A percentile compares a stretch with the other conserved stretches of the same genome.
phyloP scores from a whole-genome alignment of 495 filamentous ascomycete species.

The Penicillium ucsense region DNA sequence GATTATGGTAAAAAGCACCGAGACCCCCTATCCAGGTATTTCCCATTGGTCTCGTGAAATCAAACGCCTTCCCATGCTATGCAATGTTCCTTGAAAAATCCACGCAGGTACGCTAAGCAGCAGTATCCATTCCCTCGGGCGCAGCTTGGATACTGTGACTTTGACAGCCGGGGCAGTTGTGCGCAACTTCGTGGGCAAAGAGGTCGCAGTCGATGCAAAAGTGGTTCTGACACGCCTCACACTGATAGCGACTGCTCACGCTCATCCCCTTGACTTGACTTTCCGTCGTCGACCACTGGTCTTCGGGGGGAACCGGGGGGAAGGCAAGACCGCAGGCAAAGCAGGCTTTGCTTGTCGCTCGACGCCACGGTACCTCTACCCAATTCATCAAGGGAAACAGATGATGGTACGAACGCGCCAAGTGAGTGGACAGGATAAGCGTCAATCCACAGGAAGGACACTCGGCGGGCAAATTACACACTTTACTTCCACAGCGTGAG shows the following conservation, averaged over 20 bases:
- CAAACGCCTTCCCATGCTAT: slow-evolving; percentile 9
- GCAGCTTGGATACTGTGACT: slow-evolving; percentile 30
- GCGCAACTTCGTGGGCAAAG: slow-evolving; percentile 83
- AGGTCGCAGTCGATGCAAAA: slow-evolving; percentile 98
- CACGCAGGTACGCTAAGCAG: slow-evolving; percentile 3
- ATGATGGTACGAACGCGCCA: slow-evolving; percentile 92
- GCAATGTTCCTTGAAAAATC: slow-evolving; percentile 7
- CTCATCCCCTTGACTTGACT: slow-evolving; percentile 53
- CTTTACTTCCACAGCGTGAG: slow-evolving; percentile 78
- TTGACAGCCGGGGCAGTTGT: slow-evolving; percentile 94
- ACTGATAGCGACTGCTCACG: slow-evolving; percentile 80
- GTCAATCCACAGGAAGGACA: slow-evolving; percentile 88
- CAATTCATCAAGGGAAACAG: slow-evolving; percentile 87
- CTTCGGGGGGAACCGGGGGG: slow-evolving; percentile 34
- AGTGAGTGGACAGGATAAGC: slow-evolving; percentile 90
- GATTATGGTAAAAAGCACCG: not conserved
- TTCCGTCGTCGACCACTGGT: slow-evolving; percentile 26
- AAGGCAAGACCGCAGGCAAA: slow-evolving; percentile 46
- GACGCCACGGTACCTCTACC: slow-evolving; percentile 78
- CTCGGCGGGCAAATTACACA: slow-evolving; percentile 83
- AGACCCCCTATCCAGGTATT: slow-evolving; percentile 1
- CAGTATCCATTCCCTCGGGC: slow-evolving; percentile 25
- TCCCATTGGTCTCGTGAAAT: not conserved
- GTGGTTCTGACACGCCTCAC: slow-evolving; percentile 70
- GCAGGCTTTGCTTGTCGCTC: slow-evolving; percentile 43